Evolutionary conservation across 1,284 basidiomycete genomes (phyloP).

Genomic region (Irpex sp.): DNA sequence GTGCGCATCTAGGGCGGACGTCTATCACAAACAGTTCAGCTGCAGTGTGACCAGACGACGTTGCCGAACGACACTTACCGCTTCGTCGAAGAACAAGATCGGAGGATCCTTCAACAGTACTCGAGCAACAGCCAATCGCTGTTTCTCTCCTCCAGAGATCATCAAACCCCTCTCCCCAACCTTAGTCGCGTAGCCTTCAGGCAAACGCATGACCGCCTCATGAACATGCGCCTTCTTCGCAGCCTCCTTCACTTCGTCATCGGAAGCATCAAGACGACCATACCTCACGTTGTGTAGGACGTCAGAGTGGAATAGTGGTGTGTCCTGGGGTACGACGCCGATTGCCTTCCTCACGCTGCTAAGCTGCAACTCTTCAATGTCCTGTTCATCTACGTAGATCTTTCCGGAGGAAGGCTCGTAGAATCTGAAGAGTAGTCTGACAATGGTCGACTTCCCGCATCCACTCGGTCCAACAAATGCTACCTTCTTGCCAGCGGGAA

Average conservation of each 20-base stretch:
- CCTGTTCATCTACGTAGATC: constrained; percentile 87
- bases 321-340: constrained; percentile 97
- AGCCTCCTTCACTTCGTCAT: constrained; percentile 85
- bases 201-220: constrained; percentile 74
- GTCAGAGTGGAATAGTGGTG: constrained; percentile 94
- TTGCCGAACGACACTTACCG: constrained; percentile 49
- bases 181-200: constrained; percentile 85
- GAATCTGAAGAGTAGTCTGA: constrained; percentile 92
- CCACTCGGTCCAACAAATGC: constrained; percentile 97
- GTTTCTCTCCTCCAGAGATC: constrained; percentile 98
- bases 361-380: constrained; percentile 74
- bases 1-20: constrained; percentile 91
- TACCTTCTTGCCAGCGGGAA: constrained; percentile 94
- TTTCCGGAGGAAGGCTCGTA: constrained; percentile 82
- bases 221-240: constrained; percentile 88
- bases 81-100: constrained; percentile 97
- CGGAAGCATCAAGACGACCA: constrained; percentile 83
- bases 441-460: constrained; percentile 97
- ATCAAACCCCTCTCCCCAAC: constrained; percentile 96
- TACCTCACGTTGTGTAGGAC: constrained; percentile 96
- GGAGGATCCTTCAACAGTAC: constrained; percentile 91
- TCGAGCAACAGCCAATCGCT: constrained; percentile 90
- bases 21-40: constrained; percentile 40
- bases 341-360: constrained; percentile 73
- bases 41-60: background rate